Evolutionary conservation across 2,329 filamentous ascomycete genomes (phyloP).

Genomic region (Microdochium trichocladiopsis): DNA sequence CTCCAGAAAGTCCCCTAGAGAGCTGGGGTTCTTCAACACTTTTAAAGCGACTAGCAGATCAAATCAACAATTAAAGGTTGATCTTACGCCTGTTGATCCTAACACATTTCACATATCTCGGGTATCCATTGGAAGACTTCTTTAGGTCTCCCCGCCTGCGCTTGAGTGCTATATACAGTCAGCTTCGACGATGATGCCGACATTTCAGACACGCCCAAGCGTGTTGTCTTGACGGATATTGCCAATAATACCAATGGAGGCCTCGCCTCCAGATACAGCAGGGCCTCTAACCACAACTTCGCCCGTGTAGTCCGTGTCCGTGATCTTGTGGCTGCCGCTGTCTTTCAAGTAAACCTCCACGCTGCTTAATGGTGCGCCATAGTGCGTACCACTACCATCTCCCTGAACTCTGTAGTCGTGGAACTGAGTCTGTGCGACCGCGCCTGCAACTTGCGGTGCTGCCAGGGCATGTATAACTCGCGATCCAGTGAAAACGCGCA

Average conservation of each 20-base stretch:
- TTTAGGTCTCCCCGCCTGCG: too few species aligned
- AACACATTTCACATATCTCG: too few species aligned
- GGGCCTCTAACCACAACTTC: conserved; percentile 69
- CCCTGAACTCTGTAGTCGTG: conserved; percentile 71
- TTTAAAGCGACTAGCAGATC: too few species aligned
- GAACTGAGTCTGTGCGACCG: conserved; percentile 78
- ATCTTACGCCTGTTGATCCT: too few species aligned
- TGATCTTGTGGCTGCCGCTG: conserved; percentile 51
- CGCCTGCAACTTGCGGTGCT: conserved; percentile 75
- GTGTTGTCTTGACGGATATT: conserved; percentile 68
- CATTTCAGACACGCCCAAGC: conserved; percentile 28
- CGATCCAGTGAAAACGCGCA: conserved; percentile 74
- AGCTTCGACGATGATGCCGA: too few species aligned
- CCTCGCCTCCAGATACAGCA: conserved; percentile 62
- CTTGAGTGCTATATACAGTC: too few species aligned
- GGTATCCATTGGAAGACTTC: neutral
- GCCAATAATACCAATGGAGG: conserved; percentile 55
- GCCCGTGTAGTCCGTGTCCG: conserved; percentile 54
- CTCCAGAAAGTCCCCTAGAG: too few species aligned
- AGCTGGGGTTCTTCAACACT: too few species aligned
- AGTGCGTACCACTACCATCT: conserved; percentile 50
- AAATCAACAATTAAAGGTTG: too few species aligned
- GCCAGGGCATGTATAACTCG: conserved; percentile 82
- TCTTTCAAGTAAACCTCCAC: conserved; percentile 72
- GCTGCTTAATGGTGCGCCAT: conserved; percentile 74